Evolutionary conservation across 768 basidiomycete species (phyloP), one percentile per base, ranked within the genome.

Genomic region (Xerocomus potaroensis): DNA sequence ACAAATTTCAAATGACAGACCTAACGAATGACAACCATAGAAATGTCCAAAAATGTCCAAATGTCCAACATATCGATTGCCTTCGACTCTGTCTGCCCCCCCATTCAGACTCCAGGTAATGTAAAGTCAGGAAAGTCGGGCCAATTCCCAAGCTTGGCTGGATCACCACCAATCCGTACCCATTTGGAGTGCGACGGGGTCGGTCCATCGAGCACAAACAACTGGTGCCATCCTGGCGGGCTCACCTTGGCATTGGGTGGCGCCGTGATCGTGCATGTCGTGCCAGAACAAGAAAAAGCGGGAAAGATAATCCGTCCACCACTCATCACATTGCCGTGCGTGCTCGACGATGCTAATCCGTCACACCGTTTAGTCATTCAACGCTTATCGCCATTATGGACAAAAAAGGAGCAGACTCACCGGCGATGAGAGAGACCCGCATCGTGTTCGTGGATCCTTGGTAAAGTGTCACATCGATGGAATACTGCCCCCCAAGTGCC

Each of bases 91-190:
- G 22, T 22, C 19, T 35, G 26, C 6, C 10, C 19, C 18, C 18
- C 8, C 21, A 36, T 5, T 37, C 23, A 78, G 29, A 87, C 61
- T 15, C 87, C 87, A 1, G 87, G 87, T 2, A 63, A 62, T 2
- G 75, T 79, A 59, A 90, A 90, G 43, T 82, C 87, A 24, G 83
- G 75, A 55, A 77, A 67, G 47, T 78, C 44, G 0, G 87, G 87
- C 87, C 87, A 90, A 54, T 84, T 80, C 0, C 87, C 87, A 10
- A 91, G 62, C 45, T 69, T 19, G 1, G 72, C 74, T 0, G 87
- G 87, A 59, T 91, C 89, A 0, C 84, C 85, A 18, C 88, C 88
- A 41, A 91, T 84, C 19, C 87, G 79, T 10, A 91, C 77, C 80
- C 84, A 87, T 11, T 72, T 64, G 14, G 86, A 84, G 50, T 80